A percentile compares a stretch with the other conserved stretches of the same genome.
phyloP scores from a whole-genome alignment of 805 yeast genomes.

The Barnettozyma californica region DNA sequence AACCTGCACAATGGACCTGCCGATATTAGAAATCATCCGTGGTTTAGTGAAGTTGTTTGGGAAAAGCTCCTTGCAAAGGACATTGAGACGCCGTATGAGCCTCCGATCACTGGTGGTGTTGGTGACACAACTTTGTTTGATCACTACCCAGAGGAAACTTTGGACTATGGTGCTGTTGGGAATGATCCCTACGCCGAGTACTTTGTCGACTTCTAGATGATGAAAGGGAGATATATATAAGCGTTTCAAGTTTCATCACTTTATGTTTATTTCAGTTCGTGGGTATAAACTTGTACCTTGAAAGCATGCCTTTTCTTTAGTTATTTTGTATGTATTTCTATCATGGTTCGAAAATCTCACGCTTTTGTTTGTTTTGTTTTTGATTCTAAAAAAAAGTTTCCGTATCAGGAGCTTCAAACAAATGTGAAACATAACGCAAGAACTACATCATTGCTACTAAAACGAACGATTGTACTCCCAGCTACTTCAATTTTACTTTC shows the following conservation, averaged over 20 bases:
- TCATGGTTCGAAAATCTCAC: too few relatives aligned
- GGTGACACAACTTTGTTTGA: constrained; percentile 88
- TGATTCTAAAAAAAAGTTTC: background rate
- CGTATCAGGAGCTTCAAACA: too few relatives aligned
- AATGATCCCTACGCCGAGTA: constrained; percentile 68
- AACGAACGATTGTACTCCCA: background rate
- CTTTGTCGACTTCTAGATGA: constrained; percentile 48
- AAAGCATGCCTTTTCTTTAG: background rate
- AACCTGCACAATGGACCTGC: constrained; percentile 79
- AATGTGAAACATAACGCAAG: background rate
- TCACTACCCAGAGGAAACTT: constrained; percentile 75
- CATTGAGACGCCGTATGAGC: constrained; percentile 95
- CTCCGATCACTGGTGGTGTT: constrained; percentile 88
- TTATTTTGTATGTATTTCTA: too few relatives aligned
- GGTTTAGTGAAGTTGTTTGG: constrained; percentile 95
- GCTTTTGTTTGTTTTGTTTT: background rate
- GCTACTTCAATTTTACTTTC: background rate
- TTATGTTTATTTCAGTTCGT: background rate
- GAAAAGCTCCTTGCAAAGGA: constrained; percentile 77
- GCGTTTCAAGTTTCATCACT: background rate
- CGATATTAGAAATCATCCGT: constrained; percentile 81
- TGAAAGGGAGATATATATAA: background rate
- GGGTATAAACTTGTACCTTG: background rate
- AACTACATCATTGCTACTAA: background rate
- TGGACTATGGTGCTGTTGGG: constrained; percentile 76